Percentiles rank a stretch among this genome's conserved stretches.
Conservation (phyloP, 2,329 filamentous ascomycete genomes). For the Trichoderma sp. region DNA sequence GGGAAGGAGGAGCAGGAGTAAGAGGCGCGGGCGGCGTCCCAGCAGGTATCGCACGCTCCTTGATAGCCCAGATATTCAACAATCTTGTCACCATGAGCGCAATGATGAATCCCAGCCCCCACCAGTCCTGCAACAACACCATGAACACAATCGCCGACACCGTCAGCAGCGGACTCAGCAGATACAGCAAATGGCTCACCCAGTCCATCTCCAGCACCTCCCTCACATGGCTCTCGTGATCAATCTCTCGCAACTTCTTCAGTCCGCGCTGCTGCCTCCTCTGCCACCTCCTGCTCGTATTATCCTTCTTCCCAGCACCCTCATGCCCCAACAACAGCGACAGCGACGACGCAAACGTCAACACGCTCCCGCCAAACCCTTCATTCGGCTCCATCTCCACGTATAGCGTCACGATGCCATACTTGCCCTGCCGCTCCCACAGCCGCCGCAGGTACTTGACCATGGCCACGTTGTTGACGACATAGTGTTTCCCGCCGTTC, state of each 20-base stretch:
- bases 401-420: conserved; percentile 37
- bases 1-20: not conserved
- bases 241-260: conserved; percentile 26
- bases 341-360: conserved; percentile 7
- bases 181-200: conserved; percentile 54
- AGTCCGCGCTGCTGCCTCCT: conserved; percentile 2
- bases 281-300: not conserved
- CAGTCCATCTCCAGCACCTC: conserved; percentile 45
- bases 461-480: conserved; percentile 56
- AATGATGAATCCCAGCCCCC: conserved; percentile 52
- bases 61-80: conserved; percentile 61
- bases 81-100: conserved; percentile 58
- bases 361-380: conserved; percentile 1
- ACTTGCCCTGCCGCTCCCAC: conserved; percentile 32
- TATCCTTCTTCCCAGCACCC: not conserved
- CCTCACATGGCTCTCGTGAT: not conserved
- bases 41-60: conserved; percentile 46
- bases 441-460: conserved; percentile 49
- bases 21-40: not conserved
- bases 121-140: conserved; percentile 55
- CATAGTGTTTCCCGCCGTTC: conserved; percentile 37
- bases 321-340: conserved; percentile 15
- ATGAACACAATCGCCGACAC: conserved; percentile 49
- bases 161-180: conserved; percentile 53
- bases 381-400: conserved; percentile 35